Conservation (phyloP, 2,329 filamentous ascomycete species). For the Xylaria sp. region DNA sequence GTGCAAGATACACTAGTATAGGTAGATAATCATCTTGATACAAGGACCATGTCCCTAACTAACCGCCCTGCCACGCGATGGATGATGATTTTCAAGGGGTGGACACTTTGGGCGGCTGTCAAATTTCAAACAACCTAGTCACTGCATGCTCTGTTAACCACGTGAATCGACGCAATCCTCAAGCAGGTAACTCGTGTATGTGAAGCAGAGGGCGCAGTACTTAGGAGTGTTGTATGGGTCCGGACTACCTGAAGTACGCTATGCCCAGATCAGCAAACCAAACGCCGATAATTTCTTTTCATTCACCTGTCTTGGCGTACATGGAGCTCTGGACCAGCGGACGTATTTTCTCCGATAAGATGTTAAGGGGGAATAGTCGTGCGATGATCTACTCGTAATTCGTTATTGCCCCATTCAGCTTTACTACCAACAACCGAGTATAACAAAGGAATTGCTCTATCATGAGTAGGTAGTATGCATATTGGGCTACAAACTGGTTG, state of each 20-base stretch:
- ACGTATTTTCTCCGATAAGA: slow-evolving; percentile 8
- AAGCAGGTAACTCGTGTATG: neutral
- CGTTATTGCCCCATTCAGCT: slow-evolving; percentile 2
- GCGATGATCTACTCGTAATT: slow-evolving; percentile 29
- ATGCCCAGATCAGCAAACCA: slow-evolving; percentile 13
- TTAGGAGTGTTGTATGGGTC: slow-evolving; percentile 1
- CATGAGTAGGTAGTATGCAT: neutral
- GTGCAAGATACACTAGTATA: neutral
- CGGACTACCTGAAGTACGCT: neutral
- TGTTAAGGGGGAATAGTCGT: slow-evolving; percentile 17
- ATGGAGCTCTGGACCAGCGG: slow-evolving; percentile 24
- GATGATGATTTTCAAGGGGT: slow-evolving; percentile 23
- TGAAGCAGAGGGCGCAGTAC: neutral
- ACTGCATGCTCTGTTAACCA: slow-evolving; percentile 34
- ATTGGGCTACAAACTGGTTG: neutral
- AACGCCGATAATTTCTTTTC: slow-evolving; percentile 31
- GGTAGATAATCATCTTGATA: neutral
- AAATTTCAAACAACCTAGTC: slow-evolving; percentile 36
- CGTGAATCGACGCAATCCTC: slow-evolving; percentile 31
- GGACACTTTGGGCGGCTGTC: slow-evolving; percentile 34
- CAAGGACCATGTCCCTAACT: slow-evolving; percentile 9
- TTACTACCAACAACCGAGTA: slow-evolving; percentile 3
- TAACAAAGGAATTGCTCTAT: too few relatives aligned
- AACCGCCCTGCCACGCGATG: slow-evolving; percentile 23
- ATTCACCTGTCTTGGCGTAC: slow-evolving; percentile 18